Evolutionary conservation across 805 yeast species (phyloP).

Genomic region (Kurtzmaniella fragi): DNA sequence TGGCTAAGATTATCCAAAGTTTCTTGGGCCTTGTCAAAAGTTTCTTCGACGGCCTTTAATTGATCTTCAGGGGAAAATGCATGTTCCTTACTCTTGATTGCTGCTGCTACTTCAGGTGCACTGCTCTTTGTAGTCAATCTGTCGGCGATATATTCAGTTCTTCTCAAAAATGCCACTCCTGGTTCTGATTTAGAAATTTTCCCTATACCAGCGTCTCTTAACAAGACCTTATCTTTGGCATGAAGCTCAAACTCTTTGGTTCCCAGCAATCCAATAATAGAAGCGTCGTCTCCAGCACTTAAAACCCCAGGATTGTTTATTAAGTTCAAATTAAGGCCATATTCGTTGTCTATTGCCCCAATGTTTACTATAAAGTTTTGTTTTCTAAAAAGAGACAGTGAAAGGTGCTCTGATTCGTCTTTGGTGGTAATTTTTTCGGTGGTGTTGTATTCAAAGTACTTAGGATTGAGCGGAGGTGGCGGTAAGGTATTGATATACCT

Average conservation of each 20-base stretch:
- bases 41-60: constrained; percentile 65
- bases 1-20: constrained; percentile 36
- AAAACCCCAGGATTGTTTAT: constrained; percentile 62
- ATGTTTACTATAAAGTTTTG: constrained; percentile 65
- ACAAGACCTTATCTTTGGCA: constrained; percentile 68
- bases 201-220: constrained; percentile 71
- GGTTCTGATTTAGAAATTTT: constrained; percentile 38
- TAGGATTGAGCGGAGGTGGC: constrained; percentile 91
- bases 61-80: constrained; percentile 56
- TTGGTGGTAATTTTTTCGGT: constrained; percentile 31
- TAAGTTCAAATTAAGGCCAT: constrained; percentile 77
- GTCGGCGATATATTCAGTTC: constrained; percentile 88
- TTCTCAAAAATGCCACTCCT: constrained; percentile 77
- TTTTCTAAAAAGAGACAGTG: constrained; percentile 69
- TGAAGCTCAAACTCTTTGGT: constrained; percentile 46
- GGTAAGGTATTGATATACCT: constrained; percentile 86
- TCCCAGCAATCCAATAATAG: constrained; percentile 26
- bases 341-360: constrained; percentile 48
- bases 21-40: constrained; percentile 61
- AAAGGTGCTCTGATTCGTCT: constrained; percentile 42
- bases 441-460: constrained; percentile 55
- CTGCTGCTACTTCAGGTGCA: constrained; percentile 16
- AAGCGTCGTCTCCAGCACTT: constrained; percentile 51
- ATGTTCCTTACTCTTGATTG: constrained; percentile 21
- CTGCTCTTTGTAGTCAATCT: constrained; percentile 31